Conservation (phyloP, 306 rosid genomes). For the Pueraria montana region DNA sequence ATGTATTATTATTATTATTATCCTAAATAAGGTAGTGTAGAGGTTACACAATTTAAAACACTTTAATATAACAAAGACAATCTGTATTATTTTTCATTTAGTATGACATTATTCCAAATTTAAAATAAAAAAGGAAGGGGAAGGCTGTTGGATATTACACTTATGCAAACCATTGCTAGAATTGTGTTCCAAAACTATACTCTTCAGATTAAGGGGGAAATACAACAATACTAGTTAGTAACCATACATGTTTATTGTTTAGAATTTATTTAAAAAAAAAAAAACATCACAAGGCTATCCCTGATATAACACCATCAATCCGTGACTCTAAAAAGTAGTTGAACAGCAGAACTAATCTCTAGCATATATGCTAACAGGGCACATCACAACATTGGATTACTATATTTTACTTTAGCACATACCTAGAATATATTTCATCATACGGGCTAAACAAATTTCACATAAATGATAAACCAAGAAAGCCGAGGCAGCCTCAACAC, state of each 20-base stretch:
- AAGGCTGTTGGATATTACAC: background rate
- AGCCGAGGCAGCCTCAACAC: slow-evolving; percentile 28
- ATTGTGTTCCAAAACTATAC: slow-evolving; percentile 22
- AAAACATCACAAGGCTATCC: slow-evolving; percentile 20
- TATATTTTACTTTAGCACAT: slow-evolving; percentile 33
- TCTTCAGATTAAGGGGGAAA: slow-evolving; percentile 12
- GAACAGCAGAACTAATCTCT: slow-evolving; percentile 25
- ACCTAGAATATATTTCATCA: slow-evolving; percentile 20
- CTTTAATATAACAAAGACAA: slow-evolving; percentile 24
- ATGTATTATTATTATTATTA: background rate
- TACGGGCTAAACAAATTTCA: slow-evolving; percentile 1
- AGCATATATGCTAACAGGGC: slow-evolving; percentile 29
- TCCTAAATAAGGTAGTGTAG: background rate
- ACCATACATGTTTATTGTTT: background rate
- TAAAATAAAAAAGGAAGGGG: slow-evolving; percentile 5
- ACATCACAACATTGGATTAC: slow-evolving; percentile 19
- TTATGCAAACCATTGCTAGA: slow-evolving; percentile 22
- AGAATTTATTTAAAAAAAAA: background rate
- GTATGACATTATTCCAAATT: background rate
- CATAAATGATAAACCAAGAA: background rate
- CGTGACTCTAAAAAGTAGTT: slow-evolving; percentile 15
- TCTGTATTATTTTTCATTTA: background rate
- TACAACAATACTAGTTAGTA: slow-evolving; percentile 10
- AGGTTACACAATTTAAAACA: slow-evolving; percentile 8
- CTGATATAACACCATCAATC: slow-evolving; percentile 23